Base-by-base conservation (phyloP, 805 yeast genomes). In the Wickerhamomyces strasburgensis region DNA sequence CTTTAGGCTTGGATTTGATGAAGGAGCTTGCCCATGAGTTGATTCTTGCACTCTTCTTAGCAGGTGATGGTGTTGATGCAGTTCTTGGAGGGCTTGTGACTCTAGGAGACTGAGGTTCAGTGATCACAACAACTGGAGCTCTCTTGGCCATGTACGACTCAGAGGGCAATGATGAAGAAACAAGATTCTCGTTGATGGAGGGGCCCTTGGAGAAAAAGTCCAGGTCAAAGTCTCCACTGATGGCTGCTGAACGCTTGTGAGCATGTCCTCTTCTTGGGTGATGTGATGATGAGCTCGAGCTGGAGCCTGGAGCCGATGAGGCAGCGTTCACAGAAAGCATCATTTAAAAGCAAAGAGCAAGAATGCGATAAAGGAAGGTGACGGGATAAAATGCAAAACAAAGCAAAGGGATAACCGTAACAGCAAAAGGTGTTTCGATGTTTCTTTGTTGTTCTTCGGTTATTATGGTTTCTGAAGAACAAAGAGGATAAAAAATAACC, bases 191-290 rank as follows among this genome's bases (percentile, higher is more conserved):
- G 17, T 37, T 37, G 28, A 49, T 44, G 6, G 54, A 48, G 1
- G 50, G 49, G 14, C 48, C 43, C 28, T 32, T 44, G 13, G 40
- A 46, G 34, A 54, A 54, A 30, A 46, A 48, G 6, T 49, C 54
- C 29, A 46, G 33, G 24, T 84, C 93, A 54, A 85, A 83, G 56
- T 87, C 95, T 4, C 93, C 93, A 7, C 93, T 83, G 6, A 87
- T 80, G 0, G 95, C 95, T 16, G 90, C 88, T 0, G 95, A 86
- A 35, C 96, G 65, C 51, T 85, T 75, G 52, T 87, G 96, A 31
- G 84, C 74, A 60, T 87, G 96, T 2, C 78, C 75, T 44, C 75
- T 64, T 51, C 64, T 64, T 31, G 58, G 50, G 2, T 67, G 58
- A 6, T 49, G 34, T 3, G 46, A 34, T 11, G 29, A n/a, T n/a